Evolutionary conservation across 495 filamentous ascomycete species (phyloP), one percentile per base, ranked within the genome.

Genomic region (Lasiosphaeria hispida): DNA sequence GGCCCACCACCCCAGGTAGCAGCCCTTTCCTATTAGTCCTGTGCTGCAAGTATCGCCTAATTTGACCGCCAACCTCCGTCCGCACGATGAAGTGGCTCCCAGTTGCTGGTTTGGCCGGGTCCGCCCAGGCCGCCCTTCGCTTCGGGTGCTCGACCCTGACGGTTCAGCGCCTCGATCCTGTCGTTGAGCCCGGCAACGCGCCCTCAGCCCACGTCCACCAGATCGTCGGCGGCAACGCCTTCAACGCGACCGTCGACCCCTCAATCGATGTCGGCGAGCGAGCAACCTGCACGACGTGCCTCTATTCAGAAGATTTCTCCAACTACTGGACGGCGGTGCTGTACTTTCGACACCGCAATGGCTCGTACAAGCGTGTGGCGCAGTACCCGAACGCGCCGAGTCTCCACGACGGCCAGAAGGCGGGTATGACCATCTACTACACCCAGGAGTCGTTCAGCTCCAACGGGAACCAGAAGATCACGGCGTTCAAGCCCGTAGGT

Each of bases 181-280:
- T 74, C 30, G 77, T 75, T 44, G 65, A 74, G 63, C 71, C 71
- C 7, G 72, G 67, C 19, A 55, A 58, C 13, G 58, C 52, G 19
- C 73, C 74, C 2, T 74, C 74, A 4, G 60, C 76, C 7, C 76
- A 79, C 51, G 67, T 79, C 42, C 76, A 79, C 53, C 75, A 77
- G 47, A 72, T 79, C 13, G 73, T 77, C 0, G 76, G 76, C 35
- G 76, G 76, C 41, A 76, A 79, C 67, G 72, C 70, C 19, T 79
- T 79, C 66, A 74, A 75, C 50, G 72, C 73, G 7, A 68, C 70
- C 34, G 75, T 77, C 70, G 47, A 56, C 47, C 59, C 59, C 15
- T 53, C 58, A 4, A 70, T 71, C 49, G 76, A 79, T 34, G 67
- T 77, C 23, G 70, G 71, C 4, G 66, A 69, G 58, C 57, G 65